Conservation (phyloP, 169 alveolate genomes). For the Plasmodium sp. region DNA sequence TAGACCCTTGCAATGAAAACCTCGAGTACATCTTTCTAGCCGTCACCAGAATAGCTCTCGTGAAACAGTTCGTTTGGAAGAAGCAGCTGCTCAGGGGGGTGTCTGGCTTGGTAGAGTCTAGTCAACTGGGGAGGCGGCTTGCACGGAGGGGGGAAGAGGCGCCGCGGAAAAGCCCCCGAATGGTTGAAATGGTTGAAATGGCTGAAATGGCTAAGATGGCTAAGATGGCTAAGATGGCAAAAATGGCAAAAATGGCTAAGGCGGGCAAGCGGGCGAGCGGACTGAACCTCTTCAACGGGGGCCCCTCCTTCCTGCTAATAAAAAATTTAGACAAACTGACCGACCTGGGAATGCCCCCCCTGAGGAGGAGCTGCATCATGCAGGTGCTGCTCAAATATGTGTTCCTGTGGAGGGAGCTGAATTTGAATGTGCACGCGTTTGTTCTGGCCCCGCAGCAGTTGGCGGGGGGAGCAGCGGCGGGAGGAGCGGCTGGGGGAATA, state of each 20-base stretch:
- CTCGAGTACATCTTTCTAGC: conserved; percentile 15
- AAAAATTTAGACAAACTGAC: conserved; percentile 21
- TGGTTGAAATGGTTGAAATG: background rate
- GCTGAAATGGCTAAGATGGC: too few species aligned
- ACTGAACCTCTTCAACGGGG: conserved; percentile 48
- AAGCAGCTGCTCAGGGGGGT: background rate
- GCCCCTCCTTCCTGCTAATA: conserved; percentile 35
- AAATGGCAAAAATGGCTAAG: too few species aligned
- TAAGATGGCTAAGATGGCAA: too few species aligned
- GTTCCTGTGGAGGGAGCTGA: conserved; percentile 50
- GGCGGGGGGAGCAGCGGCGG: background rate
- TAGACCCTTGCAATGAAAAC: conserved; percentile 14
- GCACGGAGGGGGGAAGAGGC: background rate
- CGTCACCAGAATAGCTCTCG: conserved; percentile 30
- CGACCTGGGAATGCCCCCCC: background rate
- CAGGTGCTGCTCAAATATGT: conserved; percentile 40
- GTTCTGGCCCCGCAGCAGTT: background rate
- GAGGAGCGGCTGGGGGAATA: background rate
- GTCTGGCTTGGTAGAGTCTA: background rate
- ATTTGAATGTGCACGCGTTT: conserved; percentile 50
- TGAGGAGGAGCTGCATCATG: conserved; percentile 35
- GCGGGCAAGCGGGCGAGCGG: background rate
- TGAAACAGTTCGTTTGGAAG: conserved; percentile 50
- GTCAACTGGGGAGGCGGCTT: background rate
- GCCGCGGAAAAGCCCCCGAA: background rate